Evolutionary conservation across 495 filamentous ascomycete species (phyloP).

Genomic region (Penicillium cosmopolitanum): DNA sequence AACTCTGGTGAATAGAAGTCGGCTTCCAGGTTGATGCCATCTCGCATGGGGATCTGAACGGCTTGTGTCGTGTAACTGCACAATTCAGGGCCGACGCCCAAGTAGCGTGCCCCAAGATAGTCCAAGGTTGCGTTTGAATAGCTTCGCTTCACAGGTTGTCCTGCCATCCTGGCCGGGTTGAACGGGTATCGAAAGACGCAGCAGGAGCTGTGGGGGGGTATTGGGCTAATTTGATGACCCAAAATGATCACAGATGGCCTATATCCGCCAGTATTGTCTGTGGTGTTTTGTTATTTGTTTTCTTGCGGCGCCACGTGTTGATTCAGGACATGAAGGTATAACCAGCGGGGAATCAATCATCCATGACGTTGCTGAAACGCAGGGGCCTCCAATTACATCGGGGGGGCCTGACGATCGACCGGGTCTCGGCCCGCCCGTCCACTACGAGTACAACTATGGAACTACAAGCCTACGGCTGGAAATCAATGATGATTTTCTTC

Average conservation of each 20-base stretch:
- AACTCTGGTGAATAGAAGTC: slow-evolving; percentile 33
- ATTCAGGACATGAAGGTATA: not conserved
- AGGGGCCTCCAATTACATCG: not conserved
- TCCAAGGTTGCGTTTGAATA: slow-evolving; percentile 18
- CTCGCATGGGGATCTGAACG: slow-evolving; percentile 30
- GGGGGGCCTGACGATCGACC: not conserved
- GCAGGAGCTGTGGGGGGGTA: not conserved
- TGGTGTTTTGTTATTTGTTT: not conserved
- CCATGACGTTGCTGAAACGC: not conserved
- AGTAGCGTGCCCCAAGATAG: slow-evolving; percentile 16
- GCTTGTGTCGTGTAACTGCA: slow-evolving; percentile 31
- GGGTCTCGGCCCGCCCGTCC: not conserved
- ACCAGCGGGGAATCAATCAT: not conserved
- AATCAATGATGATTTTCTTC: not conserved
- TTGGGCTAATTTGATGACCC: not conserved
- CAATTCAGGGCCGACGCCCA: slow-evolving; percentile 16
- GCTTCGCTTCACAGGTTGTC: slow-evolving; percentile 14
- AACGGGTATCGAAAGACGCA: not conserved
- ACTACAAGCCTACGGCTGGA: not conserved
- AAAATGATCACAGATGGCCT: no score
- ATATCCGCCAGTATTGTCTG: not conserved
- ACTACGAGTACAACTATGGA: not conserved
- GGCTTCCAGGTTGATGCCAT: slow-evolving; percentile 32
- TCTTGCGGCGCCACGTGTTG: not conserved
- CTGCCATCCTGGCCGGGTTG: slow-evolving; percentile 12